Conservation (phyloP, 148 eudicot genomes). For the Rhododendron vialii region DNA sequence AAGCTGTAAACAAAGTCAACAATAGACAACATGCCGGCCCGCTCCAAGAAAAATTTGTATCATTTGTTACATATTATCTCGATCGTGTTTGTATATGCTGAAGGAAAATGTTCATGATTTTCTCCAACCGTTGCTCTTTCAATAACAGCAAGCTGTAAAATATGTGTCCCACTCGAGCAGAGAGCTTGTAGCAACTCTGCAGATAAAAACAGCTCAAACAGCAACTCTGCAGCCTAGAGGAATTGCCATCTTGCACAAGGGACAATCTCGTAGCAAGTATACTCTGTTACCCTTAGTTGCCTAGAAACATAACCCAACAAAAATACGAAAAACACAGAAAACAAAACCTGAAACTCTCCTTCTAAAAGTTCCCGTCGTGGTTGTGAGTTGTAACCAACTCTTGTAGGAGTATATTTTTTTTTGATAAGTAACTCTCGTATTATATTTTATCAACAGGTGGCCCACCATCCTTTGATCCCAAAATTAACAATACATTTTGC, state of each 20-base stretch:
- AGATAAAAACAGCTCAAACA: background rate
- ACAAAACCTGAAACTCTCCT: background rate
- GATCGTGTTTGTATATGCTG: background rate
- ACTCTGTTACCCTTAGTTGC: background rate
- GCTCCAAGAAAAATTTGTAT: background rate
- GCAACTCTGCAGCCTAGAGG: background rate
- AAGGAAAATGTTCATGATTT: background rate
- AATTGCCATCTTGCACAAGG: background rate
- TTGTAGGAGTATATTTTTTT: background rate
- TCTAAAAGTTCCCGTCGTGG: background rate
- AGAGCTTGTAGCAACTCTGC: background rate
- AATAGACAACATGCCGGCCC: background rate
- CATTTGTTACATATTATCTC: background rate
- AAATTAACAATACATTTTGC: slow-evolving; percentile 9
- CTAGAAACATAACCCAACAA: background rate
- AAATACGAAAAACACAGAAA: background rate
- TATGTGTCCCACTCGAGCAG: background rate
- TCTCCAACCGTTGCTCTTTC: background rate
- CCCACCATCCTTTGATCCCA: slow-evolving; percentile 9
- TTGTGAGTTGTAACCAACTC: background rate
- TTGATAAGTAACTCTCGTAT: background rate
- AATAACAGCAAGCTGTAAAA: background rate
- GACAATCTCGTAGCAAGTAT: background rate
- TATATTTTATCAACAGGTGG: background rate
- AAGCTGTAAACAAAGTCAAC: background rate